These are phyloP conservation scores for Dendryphion nanum DNA, from an alignment of 2,329 filamentous ascomycete genomes.

Conservation along the genomic window DNA sequence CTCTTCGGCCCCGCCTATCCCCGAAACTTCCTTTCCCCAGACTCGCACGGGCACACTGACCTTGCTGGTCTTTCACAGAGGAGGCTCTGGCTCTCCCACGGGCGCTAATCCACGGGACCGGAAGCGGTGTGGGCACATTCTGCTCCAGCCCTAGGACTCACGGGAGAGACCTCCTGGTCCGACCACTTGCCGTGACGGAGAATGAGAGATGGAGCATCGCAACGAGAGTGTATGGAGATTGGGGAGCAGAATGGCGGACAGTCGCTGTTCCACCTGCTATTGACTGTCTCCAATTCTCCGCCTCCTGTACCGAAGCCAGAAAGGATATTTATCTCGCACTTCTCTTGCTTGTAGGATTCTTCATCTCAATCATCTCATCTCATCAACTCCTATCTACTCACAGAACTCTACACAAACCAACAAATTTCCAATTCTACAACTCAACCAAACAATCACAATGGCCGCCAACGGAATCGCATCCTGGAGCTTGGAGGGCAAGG, in stretches of 20 bases:
- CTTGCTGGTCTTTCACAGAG: conserved; percentile 4
- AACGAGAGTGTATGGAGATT: conserved; percentile 20
- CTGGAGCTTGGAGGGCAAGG: conserved; percentile 55
- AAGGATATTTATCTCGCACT: conserved; percentile 30
- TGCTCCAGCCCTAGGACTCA: conserved; percentile 27
- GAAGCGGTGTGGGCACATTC: conserved; percentile 20
- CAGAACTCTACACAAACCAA: conserved; percentile 6
- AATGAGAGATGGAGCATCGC: conserved; percentile 10
- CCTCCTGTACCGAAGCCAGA: conserved; percentile 27
- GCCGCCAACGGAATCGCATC: conserved; percentile 39
- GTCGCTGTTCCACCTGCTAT: conserved; percentile 15
- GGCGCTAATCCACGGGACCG: conserved; percentile 22
- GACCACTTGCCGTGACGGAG: conserved; percentile 26
- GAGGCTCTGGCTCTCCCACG: conserved; percentile 31
- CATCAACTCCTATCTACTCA: too few relatives aligned
- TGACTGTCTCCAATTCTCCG: conserved; percentile 26
- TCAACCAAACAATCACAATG: conserved; percentile 30
- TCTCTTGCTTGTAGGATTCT: conserved; percentile 8
- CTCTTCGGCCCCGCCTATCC: conserved; percentile 28
- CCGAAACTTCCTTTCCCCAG: conserved; percentile 17
- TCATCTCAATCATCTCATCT: conserved; percentile 11
- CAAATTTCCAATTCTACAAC: conserved; percentile 11
- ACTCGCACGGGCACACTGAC: conserved; percentile 5
- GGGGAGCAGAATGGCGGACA: conserved; percentile 18
- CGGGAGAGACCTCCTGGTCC: conserved; percentile 23